Evolutionary conservation across 208 protist genomes (phyloP), one percentile per base, ranked within the genome.

Genomic region (Sergeia podlipaevii): DNA sequence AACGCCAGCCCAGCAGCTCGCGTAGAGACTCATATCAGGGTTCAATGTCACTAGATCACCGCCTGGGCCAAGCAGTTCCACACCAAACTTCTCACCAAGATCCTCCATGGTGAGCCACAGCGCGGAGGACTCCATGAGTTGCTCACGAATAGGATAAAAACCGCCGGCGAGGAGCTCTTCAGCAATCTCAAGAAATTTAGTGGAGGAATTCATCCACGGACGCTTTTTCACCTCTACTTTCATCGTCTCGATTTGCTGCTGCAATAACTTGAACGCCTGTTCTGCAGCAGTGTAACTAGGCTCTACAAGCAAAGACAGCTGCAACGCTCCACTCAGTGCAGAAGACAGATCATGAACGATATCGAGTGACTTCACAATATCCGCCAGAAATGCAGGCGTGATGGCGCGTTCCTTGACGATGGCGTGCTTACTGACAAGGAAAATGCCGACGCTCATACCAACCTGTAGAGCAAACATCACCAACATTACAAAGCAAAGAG

Each of bases 111-210:
- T 52, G n/a, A 52, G 37, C 11, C 24, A 15, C 47, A 52, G 17
- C n/a, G 47, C 26, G 10, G 47, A 52, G 8, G 27, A n/a, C 6
- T 17, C 37, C 10, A 27, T 39, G 11, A 52, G 18, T 11, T n/a
- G 18, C 27, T 52, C 23, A 8, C 47, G 47, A 11, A 52, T 8
- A 10, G 47, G 47, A 37, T 52, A 52, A 26, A 52, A 52, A 17
- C 47, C 47, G 10, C 18, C 47, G 8, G 47, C 18, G 10, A 52
- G 18, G 10, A 52, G 27, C 26, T 52, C 27, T 27, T 47, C 18
- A 18, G 26, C 13, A 21, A 47, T 47, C 42, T 47, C 18, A n/a
- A 21, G 18, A n/a, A 47, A 27, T n/a, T 13, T n/a, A n/a, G 26
- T 27, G 42, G 26, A 47, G 42, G 7, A 18, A 18, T n/a, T 27